Evolutionary conservation across 495 filamentous ascomycete species (phyloP).

Genomic region (Xylaria sp.): DNA sequence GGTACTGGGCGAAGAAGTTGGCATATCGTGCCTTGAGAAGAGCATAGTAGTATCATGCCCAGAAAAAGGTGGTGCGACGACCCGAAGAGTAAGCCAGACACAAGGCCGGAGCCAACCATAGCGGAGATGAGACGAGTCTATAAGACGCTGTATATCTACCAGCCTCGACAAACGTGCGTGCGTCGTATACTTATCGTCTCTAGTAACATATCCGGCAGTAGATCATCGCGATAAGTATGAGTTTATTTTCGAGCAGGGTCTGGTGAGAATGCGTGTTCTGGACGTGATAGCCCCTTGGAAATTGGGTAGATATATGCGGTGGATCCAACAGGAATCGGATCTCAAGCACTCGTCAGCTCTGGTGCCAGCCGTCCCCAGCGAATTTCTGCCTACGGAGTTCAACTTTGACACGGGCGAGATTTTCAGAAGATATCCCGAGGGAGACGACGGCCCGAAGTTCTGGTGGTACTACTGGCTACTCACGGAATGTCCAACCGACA

Average conservation of each 20-base stretch:
- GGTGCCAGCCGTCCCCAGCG: not conserved
- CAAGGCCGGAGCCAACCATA: not conserved
- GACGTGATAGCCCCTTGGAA: not conserved
- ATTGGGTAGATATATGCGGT: not conserved
- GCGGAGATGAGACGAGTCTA: not conserved
- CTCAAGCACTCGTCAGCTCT: too few relatives aligned
- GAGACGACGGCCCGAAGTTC: not conserved
- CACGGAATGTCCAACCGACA: not conserved
- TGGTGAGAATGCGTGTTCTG: not conserved
- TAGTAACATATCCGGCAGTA: not conserved
- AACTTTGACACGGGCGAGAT: not conserved
- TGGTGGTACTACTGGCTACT: constrained; percentile 1
- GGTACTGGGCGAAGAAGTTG: not conserved
- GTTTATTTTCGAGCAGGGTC: not conserved
- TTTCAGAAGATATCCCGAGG: not conserved
- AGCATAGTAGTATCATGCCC: not conserved
- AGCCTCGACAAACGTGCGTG: not conserved
- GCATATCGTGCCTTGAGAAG: not conserved
- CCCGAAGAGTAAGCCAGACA: not conserved
- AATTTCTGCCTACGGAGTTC: not conserved
- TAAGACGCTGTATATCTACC: not conserved
- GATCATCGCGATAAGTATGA: too few relatives aligned
- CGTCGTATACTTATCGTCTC: not conserved
- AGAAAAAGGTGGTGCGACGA: not conserved
- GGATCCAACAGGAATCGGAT: not conserved